phyloP scores from a whole-genome alignment of 768 basidiomycete genomes.

The Naganishia randhawae region DNA sequence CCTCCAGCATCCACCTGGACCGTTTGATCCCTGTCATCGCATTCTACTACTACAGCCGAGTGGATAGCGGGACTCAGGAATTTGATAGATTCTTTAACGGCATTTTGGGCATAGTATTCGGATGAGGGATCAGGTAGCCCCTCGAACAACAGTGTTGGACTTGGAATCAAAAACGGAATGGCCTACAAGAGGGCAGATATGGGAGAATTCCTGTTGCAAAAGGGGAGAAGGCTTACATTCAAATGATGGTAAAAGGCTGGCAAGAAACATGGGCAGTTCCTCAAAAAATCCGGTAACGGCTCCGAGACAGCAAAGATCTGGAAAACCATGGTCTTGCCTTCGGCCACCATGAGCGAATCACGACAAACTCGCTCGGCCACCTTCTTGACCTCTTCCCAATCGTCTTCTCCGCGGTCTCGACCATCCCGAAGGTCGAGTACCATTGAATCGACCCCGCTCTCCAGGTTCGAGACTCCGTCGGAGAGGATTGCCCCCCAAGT shows the following conservation, averaged over 20 bases:
- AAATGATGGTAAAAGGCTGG: conserved; percentile 24
- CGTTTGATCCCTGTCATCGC: conserved; percentile 55
- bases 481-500: conserved; percentile 24
- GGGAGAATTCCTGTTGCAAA: too few relatives aligned
- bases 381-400: conserved; percentile 27
- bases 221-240: conserved; percentile 39
- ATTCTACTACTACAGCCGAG: conserved; percentile 41
- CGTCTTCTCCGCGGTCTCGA: conserved; percentile 19
- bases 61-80: conserved; percentile 48
- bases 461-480: conserved; percentile 30
- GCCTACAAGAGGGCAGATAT: conserved; percentile 46
- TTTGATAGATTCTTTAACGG: conserved; percentile 40
- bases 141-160: conserved; percentile 45
- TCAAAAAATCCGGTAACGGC: conserved; percentile 28
- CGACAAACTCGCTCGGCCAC: conserved; percentile 19
- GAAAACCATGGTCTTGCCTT: conserved; percentile 24
- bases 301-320: conserved; percentile 28
- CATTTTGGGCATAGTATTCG: conserved; percentile 40
- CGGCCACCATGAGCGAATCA: conserved; percentile 17
- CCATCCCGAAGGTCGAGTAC: conserved; percentile 8
- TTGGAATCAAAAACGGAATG: conserved; percentile 60
- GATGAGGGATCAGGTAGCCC: conserved; percentile 44
- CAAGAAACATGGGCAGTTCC: conserved; percentile 52
- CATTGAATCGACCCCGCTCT: conserved; percentile 26
- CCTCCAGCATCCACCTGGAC: conserved; percentile 83